Base-by-base conservation (phyloP, 2,329 filamentous ascomycete genomes). In the Calonectria naviculata region DNA sequence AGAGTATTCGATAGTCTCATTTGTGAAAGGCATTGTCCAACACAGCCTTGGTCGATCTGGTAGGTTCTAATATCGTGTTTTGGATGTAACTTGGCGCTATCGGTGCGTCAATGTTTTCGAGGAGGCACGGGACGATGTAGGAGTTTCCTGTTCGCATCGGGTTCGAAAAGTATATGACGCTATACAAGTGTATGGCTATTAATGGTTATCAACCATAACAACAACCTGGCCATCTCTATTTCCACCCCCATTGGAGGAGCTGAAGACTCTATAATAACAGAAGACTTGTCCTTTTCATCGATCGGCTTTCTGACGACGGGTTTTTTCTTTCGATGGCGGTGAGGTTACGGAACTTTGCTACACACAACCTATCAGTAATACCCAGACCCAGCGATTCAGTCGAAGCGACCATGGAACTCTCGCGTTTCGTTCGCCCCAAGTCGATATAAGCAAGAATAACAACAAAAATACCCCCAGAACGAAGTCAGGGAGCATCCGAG, bases 391-490 rank as follows among this genome's bases (percentile, higher is more conserved):
- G 24, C 6, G 13, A 10, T 56, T n/a, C 41, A 63, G 19, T 36
- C 46, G 15, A 67, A 52, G n/a, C 52, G 70, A 56, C 12, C 41
- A 58, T 6, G 54, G 63, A 8, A 64, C 61, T 19, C 52, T 72
- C 34, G 63, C 67, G 36, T 67, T 54, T 9, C 36, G 15, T n/a
- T 13, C 24, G 13, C 12, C 42, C 49, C 24, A 46, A 29, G 13
- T 58, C 38, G 38, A 58, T 21, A 21, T 21, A 7, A 15, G 44
- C 6, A 58, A 61, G 4, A 38, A 58, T 29, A 64, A 44, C 26
- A 54, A 67, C 26, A 54, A 42, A 31, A 31, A n/a, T 9, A 52
- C 47, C 5, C 36, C 29, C 12, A 46, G 62, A 9, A 49, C 42
- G 0, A 61, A 72, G 17, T n/a, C n/a, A n/a, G 54, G 36, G 15